Evolutionary conservation across 345 rosid genomes (phyloP).

Genomic region (Clausena lansium): DNA sequence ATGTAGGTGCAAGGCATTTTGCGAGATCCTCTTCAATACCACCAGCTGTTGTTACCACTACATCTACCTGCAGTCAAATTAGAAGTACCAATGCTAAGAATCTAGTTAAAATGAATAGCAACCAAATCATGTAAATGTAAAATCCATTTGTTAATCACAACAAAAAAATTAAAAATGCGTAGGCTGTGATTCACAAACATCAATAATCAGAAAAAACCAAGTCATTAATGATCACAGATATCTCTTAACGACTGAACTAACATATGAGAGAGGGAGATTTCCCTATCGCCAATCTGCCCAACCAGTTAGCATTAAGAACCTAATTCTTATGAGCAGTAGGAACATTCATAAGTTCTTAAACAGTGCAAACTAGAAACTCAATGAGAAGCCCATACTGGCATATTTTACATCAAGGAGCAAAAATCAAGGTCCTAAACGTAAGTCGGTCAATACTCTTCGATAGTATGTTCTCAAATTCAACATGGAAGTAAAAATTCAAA

Average conservation of each 20-base stretch:
- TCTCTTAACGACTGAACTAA: not conserved
- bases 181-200: not conserved
- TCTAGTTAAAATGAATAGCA: not conserved
- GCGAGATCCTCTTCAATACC: conserved; percentile 98
- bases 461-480: not conserved
- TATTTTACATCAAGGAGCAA: not conserved
- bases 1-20: conserved; percentile 93
- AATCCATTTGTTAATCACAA: not conserved
- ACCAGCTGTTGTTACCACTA: conserved; percentile 89
- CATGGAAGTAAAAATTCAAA: too few relatives aligned
- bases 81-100: conserved; percentile 1
- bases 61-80: conserved; percentile 71
- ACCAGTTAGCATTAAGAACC: not conserved
- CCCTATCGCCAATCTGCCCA: not conserved
- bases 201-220: not conserved
- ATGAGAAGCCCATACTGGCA: not conserved
- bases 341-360: not conserved
- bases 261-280: not conserved
- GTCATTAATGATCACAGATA: not conserved
- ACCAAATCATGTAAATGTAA: not conserved
- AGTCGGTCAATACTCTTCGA: too few relatives aligned
- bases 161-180: not conserved
- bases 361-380: not conserved
- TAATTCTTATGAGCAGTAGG: not conserved
- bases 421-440: not conserved